Base-by-base conservation (phyloP, 345 rosid genomes). In the Punica granatum region DNA sequence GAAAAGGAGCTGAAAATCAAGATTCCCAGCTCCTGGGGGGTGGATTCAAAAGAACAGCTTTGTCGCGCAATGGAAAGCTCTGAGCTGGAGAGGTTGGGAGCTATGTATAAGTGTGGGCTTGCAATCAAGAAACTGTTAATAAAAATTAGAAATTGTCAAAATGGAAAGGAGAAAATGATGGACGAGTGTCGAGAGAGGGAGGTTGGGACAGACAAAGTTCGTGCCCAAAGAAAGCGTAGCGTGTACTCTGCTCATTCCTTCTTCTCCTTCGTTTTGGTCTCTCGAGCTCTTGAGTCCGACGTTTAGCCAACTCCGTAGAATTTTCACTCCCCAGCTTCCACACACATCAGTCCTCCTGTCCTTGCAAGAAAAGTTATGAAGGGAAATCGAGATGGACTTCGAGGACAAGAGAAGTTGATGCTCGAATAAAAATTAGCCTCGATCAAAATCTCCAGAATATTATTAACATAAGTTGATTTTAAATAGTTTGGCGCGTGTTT, bases 181-280 rank as follows among this genome's bases (percentile, higher is more conserved):
- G 31, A 25, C 12, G 28, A 35, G 43, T n/a, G 44, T 10, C 8
- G 65, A 35, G 65, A 34, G 28, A 1, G 44, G 32, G 65, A n/a
- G 65, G 15, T 18, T 5, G 32, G 43, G 18, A 25, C 8, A 30
- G 60, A 13, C n/a, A 11, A 49, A 49, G 23, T 6, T n/a, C 28
- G 56, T 46, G 31, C 31, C 15, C 59, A 25, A 36, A 41, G 34
- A 23, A 42, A 6, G 14, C 41, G 61, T 63, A 37, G 66, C 66
- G 66, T 63, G 66, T 18, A 25, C 66, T 37, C 66, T 21, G 66
- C 44, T 34, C n/a, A 44, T 35, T 37, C 56, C 21, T 11, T 37
- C 41, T 11, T 37, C 41, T 37, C 41, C 18, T 63, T 4, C 2
- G 3, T 3, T 19, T 13, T 31, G 39, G n/a, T 21, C 28, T 11